Evolutionary conservation across 2,329 filamentous ascomycete genomes (phyloP).

Genomic region (Diplodia mutila): DNA sequence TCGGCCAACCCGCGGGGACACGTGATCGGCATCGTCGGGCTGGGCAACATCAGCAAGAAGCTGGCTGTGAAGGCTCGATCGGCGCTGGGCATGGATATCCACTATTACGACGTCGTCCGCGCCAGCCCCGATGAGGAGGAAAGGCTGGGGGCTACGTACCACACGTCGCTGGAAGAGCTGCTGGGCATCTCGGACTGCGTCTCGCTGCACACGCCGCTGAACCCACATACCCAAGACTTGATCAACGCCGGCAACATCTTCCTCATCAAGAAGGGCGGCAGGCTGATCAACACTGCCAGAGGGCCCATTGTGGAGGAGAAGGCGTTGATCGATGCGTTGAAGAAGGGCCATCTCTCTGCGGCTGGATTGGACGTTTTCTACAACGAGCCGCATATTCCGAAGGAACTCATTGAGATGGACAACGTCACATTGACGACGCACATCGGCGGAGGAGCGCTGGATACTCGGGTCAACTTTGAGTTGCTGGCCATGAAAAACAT

Average conservation of each 20-base stretch:
- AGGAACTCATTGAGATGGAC: conserved; percentile 36
- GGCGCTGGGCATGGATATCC: conserved; percentile 29
- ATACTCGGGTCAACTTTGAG: conserved; percentile 63
- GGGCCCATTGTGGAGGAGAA: conserved; percentile 42
- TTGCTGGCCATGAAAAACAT: conserved; percentile 64
- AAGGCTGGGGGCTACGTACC: conserved; percentile 37
- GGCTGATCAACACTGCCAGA: conserved; percentile 43
- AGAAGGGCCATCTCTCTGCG: conserved; percentile 38
- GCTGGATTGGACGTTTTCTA: conserved; percentile 44
- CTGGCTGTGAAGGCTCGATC: conserved; percentile 30
- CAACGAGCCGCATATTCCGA: conserved; percentile 41
- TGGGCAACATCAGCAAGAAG: conserved; percentile 43
- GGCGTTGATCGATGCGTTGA: conserved; percentile 40
- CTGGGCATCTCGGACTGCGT: conserved; percentile 42
- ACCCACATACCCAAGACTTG: conserved; percentile 42
- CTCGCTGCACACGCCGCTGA: conserved; percentile 40
- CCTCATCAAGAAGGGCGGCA: conserved; percentile 33
- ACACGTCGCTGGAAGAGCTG: conserved; percentile 34
- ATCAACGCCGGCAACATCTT: conserved; percentile 36
- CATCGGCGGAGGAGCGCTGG: conserved; percentile 63
- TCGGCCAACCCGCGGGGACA: conserved; percentile 27
- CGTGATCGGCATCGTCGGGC: conserved; percentile 28
- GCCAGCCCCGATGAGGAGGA: conserved; percentile 34
- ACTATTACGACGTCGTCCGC: conserved; percentile 29
- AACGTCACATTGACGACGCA: conserved; percentile 55